Base-by-base conservation (phyloP, 768 basidiomycete species). In the Stropharia rugosoannulata region DNA sequence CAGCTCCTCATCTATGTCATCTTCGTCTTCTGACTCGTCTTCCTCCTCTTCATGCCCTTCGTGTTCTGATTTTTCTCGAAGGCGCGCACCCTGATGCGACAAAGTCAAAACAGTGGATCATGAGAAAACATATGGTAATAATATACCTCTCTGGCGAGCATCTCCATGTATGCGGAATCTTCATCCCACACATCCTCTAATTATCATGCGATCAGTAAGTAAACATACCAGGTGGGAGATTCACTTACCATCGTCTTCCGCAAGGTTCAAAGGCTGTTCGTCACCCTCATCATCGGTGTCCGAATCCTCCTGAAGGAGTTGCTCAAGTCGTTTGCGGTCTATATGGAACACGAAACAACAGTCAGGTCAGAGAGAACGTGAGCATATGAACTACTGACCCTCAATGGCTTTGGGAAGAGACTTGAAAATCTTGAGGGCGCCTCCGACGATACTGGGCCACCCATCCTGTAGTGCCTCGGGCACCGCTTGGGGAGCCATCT, bases 181-280 rank as follows among this genome's bases (percentile, higher is more conserved):
- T 90, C 87, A 64, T 95, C 93, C 86, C 89, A 93, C 13, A 94
- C 90, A 68, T 95, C 93, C 66, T 90, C 92, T 86, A 57, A 52
- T 56, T 58, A 38, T 19, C 52, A 58, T 45, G 56, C 48, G 59
- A 46, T 54, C 18, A 57, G 54, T 32, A 35, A 51, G 54, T 35
- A 43, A 35, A 49, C 0, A 50, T 25, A 5, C 11, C 16, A 54
- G 49, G 29, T 27, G 51, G 44, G 43, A 49, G 39, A 36, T 42
- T 46, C 42, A 62, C 73, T 56, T 53, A 80, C 85, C 84, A 63
- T 87, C 87, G 42, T 89, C 87, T 53, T 84, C 87, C 44, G 81
- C 83, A 64, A 89, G 66, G 62, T 87, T 86, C 59, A 86, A 66
- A 44, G 81, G 72, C 54, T 73, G 77, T 25, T 86, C 84, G 19